phyloP scores from a whole-genome alignment of 768 basidiomycete genomes.

The Mycena crocata region DNA sequence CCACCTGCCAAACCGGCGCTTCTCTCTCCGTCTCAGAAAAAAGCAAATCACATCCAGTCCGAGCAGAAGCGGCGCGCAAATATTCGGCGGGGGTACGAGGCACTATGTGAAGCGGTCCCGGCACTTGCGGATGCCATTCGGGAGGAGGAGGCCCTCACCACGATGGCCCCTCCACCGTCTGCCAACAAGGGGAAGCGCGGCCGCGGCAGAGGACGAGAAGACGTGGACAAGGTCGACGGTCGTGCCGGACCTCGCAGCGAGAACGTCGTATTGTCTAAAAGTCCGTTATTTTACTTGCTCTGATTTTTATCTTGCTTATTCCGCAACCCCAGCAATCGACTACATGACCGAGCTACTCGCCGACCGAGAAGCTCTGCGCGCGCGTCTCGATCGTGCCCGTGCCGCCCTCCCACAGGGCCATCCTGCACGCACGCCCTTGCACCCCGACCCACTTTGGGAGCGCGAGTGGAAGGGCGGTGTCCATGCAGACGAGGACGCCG shows the following conservation, averaged over 20 bases:
- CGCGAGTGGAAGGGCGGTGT: slow-evolving; percentile 86
- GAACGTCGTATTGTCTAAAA: slow-evolving; percentile 88
- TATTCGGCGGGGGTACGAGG: slow-evolving; percentile 90
- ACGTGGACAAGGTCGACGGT: slow-evolving; percentile 79
- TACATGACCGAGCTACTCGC: slow-evolving; percentile 76
- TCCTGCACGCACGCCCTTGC: slow-evolving; percentile 57
- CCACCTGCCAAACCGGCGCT: slow-evolving; percentile 57
- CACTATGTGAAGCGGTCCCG: slow-evolving; percentile 86
- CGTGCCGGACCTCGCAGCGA: slow-evolving; percentile 92
- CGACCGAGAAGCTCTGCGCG: slow-evolving; percentile 66
- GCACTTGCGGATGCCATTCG: slow-evolving; percentile 83
- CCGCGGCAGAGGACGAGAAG: slow-evolving; percentile 48
- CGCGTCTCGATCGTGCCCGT: slow-evolving; percentile 71
- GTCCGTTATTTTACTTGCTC: slow-evolving; percentile 60
- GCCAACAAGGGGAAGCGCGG: slow-evolving; percentile 60
- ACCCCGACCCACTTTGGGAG: slow-evolving; percentile 73
- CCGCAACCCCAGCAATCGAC: slow-evolving; percentile 76
- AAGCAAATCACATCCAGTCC: slow-evolving; percentile 92
- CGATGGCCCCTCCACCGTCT: slow-evolving; percentile 40
- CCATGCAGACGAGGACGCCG: slow-evolving; percentile 56
- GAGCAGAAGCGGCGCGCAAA: slow-evolving; percentile 96
- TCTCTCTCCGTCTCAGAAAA: slow-evolving; percentile 87
- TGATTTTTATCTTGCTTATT: slow-evolving; percentile 15
- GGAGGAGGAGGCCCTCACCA: slow-evolving; percentile 71
- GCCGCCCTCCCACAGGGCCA: slow-evolving; percentile 69